Evolutionary conservation across 208 protist genomes (phyloP), one percentile per base, ranked within the genome.

Genomic region (Wallacemonas rigidus): DNA sequence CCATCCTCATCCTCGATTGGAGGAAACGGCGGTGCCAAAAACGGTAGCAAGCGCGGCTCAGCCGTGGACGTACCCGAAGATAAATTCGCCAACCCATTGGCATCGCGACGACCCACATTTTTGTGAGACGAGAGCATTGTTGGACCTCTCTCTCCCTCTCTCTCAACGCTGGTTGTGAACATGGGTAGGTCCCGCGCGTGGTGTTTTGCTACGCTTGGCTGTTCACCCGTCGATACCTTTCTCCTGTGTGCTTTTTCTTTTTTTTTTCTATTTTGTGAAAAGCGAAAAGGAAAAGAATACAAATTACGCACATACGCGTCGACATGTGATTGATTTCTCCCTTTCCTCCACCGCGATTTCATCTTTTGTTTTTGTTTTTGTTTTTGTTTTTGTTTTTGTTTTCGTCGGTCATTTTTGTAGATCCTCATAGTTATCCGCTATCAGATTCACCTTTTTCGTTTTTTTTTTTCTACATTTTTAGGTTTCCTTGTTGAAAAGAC

Each of bases 231-330:
- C 26, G 26, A 26, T 26, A 0, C 61, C 11, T 57, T 71, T 26
- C 54, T 7, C 1, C 47, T 35, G 40, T 54, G 9, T 61, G 3
- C 68, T 6, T 62, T 47, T 14, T 50, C 9, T 53, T 47, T 60
- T 61, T 15, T 71, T 60, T 71, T 17, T 60, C 67, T 50, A 41
- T 12, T 55, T 48, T 26, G 61, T 54, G 26, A 26, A 26, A 26
- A 26, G 26, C 26, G 26, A 26, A 26, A 26, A 26, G 26, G 26
- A 26, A 26, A 26, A 26, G 26, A 26, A 26, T 26, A 26, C 26
- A 26, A 26, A 26, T 26, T 26, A 26, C 26, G 26, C 26, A 26
- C 26, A 26, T 26, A 26, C 26, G 26, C 26, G 26, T 63, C 45
- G 8, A 12, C 12, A 50, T 6, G 12, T 50, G 45, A 65, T 54